These are phyloP conservation scores for Rhodotorula sp. DNA, from an alignment of 1,284 basidiomycete species.

Conservation along the genomic window DNA sequence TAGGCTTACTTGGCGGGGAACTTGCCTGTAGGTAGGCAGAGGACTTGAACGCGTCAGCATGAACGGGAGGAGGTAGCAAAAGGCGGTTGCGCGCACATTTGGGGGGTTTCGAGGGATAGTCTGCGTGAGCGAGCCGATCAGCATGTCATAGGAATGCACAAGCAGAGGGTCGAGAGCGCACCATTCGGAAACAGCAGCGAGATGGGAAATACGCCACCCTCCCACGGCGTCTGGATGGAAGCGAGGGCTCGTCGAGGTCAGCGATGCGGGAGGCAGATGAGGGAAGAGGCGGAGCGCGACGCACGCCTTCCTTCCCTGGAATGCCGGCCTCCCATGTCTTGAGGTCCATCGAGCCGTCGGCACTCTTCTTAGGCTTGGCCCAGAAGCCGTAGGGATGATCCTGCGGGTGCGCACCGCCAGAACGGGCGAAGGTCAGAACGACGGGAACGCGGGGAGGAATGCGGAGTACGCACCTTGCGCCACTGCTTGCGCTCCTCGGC, in stretches of 20 bases:
- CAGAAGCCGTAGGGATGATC: constrained; percentile 34
- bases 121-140: constrained; percentile 53
- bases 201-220: constrained; percentile 90
- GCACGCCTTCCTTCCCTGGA: constrained; percentile 52
- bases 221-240: constrained; percentile 84
- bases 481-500: constrained; percentile 98
- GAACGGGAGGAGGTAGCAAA: constrained; percentile 48
- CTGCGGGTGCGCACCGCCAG: not conserved
- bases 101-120: constrained; percentile 93
- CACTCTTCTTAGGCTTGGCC: constrained; percentile 40
- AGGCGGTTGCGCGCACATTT: constrained; percentile 61
- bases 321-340: constrained; percentile 94
- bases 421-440: not conserved
- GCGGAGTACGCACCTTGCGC: constrained; percentile 75
- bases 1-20: constrained; percentile 95
- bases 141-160: constrained; percentile 8
- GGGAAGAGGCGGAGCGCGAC: not conserved
- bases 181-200: constrained; percentile 94
- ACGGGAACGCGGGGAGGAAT: not conserved
- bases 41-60: constrained; percentile 54
- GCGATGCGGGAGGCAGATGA: not conserved
- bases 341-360: constrained; percentile 90
- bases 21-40: constrained; percentile 61
- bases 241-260: not conserved
- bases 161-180: constrained; percentile 51